These are phyloP conservation scores for Aspergillus costaricaensis DNA, from an alignment of 2,329 filamentous ascomycete species.

Conservation along the genomic window DNA sequence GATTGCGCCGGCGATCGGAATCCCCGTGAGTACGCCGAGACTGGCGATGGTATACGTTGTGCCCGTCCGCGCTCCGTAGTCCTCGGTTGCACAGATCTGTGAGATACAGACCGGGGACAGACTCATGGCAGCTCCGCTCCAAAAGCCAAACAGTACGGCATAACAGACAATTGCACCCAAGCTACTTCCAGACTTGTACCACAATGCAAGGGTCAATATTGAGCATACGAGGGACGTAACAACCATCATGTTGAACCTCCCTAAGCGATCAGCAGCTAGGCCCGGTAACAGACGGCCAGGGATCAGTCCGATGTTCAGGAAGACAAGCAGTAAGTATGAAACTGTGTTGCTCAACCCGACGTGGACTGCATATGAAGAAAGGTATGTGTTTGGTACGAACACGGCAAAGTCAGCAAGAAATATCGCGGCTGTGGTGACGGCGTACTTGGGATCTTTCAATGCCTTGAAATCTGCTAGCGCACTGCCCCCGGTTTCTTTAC, in stretches of 20 bases:
- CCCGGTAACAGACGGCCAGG: conserved; percentile 39
- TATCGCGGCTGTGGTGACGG: conserved; percentile 30
- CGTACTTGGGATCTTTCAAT: conserved; percentile 27
- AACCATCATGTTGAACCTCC: conserved; percentile 40
- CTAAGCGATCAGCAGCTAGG: conserved; percentile 34
- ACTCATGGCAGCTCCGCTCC: conserved; percentile 4
- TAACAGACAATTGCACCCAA: conserved; percentile 1
- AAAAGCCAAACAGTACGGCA: conserved; percentile 4
- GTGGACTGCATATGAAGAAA: conserved; percentile 34
- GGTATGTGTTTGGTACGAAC: conserved; percentile 40
- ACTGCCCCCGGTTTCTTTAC: background rate
- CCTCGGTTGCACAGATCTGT: background rate
- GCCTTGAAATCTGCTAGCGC: conserved; percentile 25
- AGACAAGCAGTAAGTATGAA: conserved; percentile 33
- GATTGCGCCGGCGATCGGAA: background rate
- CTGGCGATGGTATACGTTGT: conserved; percentile 5
- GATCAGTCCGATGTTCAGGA: conserved; percentile 37
- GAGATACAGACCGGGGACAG: conserved; percentile 8
- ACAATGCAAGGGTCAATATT: conserved; percentile 1
- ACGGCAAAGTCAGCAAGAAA: conserved; percentile 41
- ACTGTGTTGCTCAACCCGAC: conserved; percentile 27
- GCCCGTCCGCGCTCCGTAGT: conserved; percentile 1
- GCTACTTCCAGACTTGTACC: conserved; percentile 1
- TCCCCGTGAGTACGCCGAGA: conserved; percentile 1
- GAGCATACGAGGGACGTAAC: background rate